A percentile compares a stretch with the other conserved stretches of the same genome.
These are phyloP conservation scores for Hippophae gyantsensis DNA, from an alignment of 306 rosid genomes.

Conservation along the genomic window DNA sequence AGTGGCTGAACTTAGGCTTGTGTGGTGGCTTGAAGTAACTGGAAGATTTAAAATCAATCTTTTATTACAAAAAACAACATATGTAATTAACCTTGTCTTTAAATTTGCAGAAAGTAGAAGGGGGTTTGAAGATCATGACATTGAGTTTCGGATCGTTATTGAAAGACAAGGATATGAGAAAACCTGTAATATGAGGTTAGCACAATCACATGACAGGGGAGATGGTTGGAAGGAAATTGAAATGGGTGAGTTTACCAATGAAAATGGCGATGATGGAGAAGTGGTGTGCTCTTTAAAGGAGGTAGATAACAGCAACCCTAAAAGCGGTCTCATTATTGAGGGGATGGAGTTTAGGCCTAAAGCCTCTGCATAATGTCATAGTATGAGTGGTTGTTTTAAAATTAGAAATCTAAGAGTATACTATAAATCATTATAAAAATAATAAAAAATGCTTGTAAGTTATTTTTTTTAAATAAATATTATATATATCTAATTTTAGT, in stretches of 20 bases:
- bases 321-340: conserved; percentile 21
- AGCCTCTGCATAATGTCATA: background rate
- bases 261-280: conserved; percentile 9
- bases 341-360: conserved; percentile 31
- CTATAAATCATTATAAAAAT: no score
- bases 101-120: background rate
- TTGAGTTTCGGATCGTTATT: background rate
- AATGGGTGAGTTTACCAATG: conserved; percentile 22
- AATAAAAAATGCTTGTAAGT: no score
- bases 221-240: conserved; percentile 27
- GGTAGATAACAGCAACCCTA: background rate
- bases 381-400: no score
- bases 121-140: background rate
- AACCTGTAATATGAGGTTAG: no score
- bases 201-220: background rate
- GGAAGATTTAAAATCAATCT: conserved; percentile 1
- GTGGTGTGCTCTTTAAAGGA: background rate
- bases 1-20: conserved; percentile 7
- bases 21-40: conserved; percentile 21
- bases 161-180: background rate
- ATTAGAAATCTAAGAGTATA: no score
- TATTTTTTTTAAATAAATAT: no score
- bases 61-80: conserved; percentile 11
- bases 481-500: no score
- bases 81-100: conserved; percentile 16